Evolutionary conservation across 495 filamentous ascomycete species (phyloP).

Genomic region (Penicillium soppii): DNA sequence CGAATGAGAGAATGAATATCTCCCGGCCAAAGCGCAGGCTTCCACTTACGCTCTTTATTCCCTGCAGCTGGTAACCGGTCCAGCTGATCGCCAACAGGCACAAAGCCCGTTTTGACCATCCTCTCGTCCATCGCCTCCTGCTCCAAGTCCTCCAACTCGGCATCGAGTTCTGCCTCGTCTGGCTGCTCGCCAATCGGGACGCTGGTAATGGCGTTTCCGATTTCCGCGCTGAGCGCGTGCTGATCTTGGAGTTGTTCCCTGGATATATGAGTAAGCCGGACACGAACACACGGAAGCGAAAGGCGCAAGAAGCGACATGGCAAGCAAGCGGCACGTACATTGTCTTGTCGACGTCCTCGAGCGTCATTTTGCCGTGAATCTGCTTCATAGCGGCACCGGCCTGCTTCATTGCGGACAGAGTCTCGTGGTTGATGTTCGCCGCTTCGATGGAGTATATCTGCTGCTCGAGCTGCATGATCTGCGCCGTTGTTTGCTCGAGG

Average conservation of each 20-base stretch:
- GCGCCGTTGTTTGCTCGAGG: slow-evolving; percentile 82
- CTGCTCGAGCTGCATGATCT: slow-evolving; percentile 88
- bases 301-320: neutral
- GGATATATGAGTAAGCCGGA: slow-evolving; percentile 1
- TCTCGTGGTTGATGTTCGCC: slow-evolving; percentile 98
- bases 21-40: neutral
- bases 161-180: slow-evolving; percentile 85
- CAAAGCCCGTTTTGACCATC: slow-evolving; percentile 86
- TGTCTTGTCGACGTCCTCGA: slow-evolving; percentile 90
- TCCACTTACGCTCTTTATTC: slow-evolving; percentile 68
- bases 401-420: slow-evolving; percentile 88
- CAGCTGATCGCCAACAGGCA: slow-evolving; percentile 68
- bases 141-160: slow-evolving; percentile 72
- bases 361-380: slow-evolving; percentile 86
- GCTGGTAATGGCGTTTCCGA: slow-evolving; percentile 77
- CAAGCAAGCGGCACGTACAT: slow-evolving; percentile 76
- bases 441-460: slow-evolving; percentile 97
- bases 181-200: slow-evolving; percentile 66
- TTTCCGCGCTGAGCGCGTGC: slow-evolving; percentile 89
- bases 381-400: slow-evolving; percentile 84
- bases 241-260: slow-evolving; percentile 95
- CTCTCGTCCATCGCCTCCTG: slow-evolving; percentile 87
- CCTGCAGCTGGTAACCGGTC: slow-evolving; percentile 69
- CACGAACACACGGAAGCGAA: too few relatives aligned
- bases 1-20: too few relatives aligned